Evolutionary conservation across 1,284 basidiomycete genomes (phyloP).

Genomic region (Malassezia sympodialis): DNA sequence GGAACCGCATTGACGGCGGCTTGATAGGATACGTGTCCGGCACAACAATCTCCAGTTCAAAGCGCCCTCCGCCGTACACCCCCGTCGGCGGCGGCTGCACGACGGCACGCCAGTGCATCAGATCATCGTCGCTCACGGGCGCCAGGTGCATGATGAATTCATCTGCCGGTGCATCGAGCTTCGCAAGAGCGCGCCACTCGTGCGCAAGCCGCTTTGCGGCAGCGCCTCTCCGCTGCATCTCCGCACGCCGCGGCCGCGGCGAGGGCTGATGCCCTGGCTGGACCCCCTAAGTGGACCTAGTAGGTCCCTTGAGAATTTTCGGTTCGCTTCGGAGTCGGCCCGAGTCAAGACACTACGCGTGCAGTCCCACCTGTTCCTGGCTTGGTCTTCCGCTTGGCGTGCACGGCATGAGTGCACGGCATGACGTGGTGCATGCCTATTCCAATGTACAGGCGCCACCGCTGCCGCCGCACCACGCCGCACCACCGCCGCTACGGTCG

Average conservation of each 20-base stretch:
- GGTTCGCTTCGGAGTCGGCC: background rate
- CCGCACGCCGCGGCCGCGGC: background rate
- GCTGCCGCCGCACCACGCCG: background rate
- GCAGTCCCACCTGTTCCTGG: background rate
- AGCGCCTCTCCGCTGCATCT: background rate
- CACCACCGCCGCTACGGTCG: background rate
- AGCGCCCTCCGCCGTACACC: conserved; percentile 28
- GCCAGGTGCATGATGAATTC: conserved; percentile 20
- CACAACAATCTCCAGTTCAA: conserved; percentile 28
- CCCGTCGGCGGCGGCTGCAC: conserved; percentile 24
- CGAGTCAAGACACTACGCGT: background rate
- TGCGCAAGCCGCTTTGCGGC: conserved; percentile 9
- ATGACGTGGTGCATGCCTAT: background rate
- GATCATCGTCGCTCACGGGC: conserved; percentile 35
- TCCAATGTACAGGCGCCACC: background rate
- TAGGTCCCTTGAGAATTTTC: background rate
- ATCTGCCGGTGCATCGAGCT: background rate
- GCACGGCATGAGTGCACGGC: background rate
- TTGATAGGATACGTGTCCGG: conserved; percentile 38
- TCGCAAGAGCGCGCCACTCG: conserved; percentile 5
- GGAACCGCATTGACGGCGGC: conserved; percentile 38
- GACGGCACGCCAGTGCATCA: conserved; percentile 37
- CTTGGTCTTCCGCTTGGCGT: background rate
- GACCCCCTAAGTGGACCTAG: background rate
- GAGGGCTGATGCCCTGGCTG: too few species aligned